Base-by-base conservation (phyloP, 2,329 filamentous ascomycete genomes). In the Exophiala lecanii-corni region DNA sequence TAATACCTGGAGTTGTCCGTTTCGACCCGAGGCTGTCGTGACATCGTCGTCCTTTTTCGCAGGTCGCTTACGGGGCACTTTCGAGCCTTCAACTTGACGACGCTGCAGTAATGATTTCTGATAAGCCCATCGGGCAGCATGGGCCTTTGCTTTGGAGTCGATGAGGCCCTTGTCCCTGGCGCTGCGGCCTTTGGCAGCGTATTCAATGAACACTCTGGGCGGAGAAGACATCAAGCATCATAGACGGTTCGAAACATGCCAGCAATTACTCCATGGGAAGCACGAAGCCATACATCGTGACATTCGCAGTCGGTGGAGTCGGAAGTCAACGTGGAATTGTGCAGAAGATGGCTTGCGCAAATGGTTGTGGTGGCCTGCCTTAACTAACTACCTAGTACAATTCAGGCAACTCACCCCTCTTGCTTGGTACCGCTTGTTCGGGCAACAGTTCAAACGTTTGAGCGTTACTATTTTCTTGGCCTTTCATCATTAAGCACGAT, bases 121-220 rank as follows among this genome's bases (percentile, higher is more conserved):
- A 26, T 26, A 39, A 25, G 36, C 36, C n/a, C 21, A 26, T 9
- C 21, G 17, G n/a, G 36, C 36, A 23, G 36, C 36, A 26, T 39
- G 36, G 4, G 36, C 17, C 13, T 15, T 23, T 23, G 19, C 19
- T 7, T 26, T 12, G 5, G 36, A 23, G 36, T 39, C 19, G 13
- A 39, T 23, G 9, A 39, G 36, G 13, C 28, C 36, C 36, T 26
- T 31, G 9, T 39, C 36, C 19, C 36, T 23, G 13, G 36, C 13
- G 21, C 36, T 39, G 36, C 36, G 36, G 21, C 36, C 17, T 26
- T 26, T 15, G 18, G 36, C 36, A 16, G 21, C 17, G 17, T 39
- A 39, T 16, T 39, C 36, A 9, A 39, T 39, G 36, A 39, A 39
- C 36, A 39, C 16, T 9, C 36, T 9, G 10, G 17, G 18, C 17